Conservation (phyloP, 257 asterid species). For the Jacaranda mimosifolia region DNA sequence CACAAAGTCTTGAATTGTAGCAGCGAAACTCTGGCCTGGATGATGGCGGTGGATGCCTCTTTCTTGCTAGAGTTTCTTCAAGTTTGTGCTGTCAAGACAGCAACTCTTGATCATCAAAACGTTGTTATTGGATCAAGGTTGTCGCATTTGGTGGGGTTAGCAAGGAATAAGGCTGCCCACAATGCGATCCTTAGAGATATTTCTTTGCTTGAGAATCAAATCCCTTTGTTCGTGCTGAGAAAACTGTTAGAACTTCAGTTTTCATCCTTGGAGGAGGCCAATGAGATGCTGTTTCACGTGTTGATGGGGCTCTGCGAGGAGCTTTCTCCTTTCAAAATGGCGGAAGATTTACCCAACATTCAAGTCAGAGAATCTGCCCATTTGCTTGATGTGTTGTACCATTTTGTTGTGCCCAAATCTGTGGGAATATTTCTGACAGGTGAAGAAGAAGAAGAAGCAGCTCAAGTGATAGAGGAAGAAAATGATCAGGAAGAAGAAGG, state of each 20-base stretch:
- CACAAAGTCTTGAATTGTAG: constrained; percentile 33
- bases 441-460: not conserved
- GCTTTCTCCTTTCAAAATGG: constrained; percentile 42
- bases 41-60: constrained; percentile 54
- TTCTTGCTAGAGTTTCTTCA: constrained; percentile 51
- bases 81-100: constrained; percentile 5
- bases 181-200: constrained; percentile 50
- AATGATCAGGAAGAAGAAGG: constrained; percentile 1
- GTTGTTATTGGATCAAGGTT: constrained; percentile 29
- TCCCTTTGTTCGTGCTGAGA: constrained; percentile 46
- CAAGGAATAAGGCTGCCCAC: constrained; percentile 45
- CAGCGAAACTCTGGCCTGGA: constrained; percentile 54
- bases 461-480: not conserved
- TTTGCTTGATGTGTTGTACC: constrained; percentile 48
- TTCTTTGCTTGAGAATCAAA: constrained; percentile 55
- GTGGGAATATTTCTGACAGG: not conserved
- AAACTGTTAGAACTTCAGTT: constrained; percentile 42
- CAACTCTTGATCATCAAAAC: not conserved
- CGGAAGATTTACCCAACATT: constrained; percentile 7
- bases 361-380: constrained; percentile 34
- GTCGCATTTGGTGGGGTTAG: constrained; percentile 47
- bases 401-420: constrained; percentile 34
- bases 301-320: constrained; percentile 39
- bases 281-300: constrained; percentile 33
- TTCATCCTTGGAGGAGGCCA: constrained; percentile 37